phyloP scores from a whole-genome alignment of 2,329 filamentous ascomycete genomes.

The Aspergillus sp. region DNA sequence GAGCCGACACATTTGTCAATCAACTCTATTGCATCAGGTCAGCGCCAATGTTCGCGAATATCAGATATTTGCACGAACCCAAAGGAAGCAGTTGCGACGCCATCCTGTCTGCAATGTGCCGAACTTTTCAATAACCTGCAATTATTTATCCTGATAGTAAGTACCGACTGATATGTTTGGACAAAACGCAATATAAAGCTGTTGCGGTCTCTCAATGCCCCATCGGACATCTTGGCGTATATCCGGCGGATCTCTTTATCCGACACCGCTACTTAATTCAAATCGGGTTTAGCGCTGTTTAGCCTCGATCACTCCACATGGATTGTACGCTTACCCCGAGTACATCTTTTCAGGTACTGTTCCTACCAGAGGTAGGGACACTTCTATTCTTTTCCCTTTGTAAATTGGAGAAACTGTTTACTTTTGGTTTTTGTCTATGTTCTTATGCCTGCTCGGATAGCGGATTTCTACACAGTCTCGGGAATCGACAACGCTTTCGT shows the following conservation, averaged over 20 bases:
- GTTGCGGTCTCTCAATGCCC: not conserved
- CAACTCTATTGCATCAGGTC: constrained; percentile 58
- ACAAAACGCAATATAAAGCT: not conserved
- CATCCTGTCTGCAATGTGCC: constrained; percentile 40
- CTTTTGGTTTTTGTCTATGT: no score
- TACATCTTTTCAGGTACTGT: no score
- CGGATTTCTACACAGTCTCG: no score
- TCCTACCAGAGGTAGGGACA: no score
- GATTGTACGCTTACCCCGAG: no score
- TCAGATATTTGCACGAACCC: constrained; percentile 41
- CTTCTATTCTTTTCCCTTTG: no score
- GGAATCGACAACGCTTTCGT: no score
- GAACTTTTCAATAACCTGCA: not conserved
- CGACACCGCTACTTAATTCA: not conserved
- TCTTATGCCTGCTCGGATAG: no score
- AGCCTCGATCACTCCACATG: not conserved
- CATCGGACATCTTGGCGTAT: not conserved
- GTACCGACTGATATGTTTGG: not conserved
- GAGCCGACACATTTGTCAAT: constrained; percentile 99
- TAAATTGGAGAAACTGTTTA: no score
- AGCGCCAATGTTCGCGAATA: constrained; percentile 8
- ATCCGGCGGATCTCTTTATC: not conserved
- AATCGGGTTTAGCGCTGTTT: not conserved
- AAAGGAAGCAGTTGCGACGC: constrained; percentile 67
- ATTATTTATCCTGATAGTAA: not conserved